A percentile compares a stretch with the other conserved stretches of the same genome.
phyloP scores from a whole-genome alignment of 73 alveolate species.

The Paramecium biaurelia region DNA sequence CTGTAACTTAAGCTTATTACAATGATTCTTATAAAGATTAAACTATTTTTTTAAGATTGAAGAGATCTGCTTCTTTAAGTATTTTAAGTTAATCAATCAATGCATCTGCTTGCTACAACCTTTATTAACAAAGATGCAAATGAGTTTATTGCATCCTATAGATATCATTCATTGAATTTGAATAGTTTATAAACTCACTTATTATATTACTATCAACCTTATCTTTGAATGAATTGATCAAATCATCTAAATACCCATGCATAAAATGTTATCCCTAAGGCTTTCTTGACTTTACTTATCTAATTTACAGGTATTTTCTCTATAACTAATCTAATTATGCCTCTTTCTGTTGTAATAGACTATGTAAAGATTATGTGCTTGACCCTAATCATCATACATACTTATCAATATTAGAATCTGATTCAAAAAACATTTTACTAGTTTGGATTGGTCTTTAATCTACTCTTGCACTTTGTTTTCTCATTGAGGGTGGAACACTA shows the following conservation, averaged over 20 bases:
- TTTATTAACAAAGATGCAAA: neutral
- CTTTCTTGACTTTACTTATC: neutral
- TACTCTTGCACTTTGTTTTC: conserved; percentile 16
- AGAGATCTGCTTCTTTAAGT: neutral
- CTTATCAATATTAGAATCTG: conserved; percentile 25
- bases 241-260: conserved; percentile 5
- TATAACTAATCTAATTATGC: neutral
- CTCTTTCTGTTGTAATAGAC: conserved; percentile 3
- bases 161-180: conserved; percentile 13
- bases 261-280: conserved; percentile 37
- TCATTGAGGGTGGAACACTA: conserved; percentile 38
- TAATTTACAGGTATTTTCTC: conserved; percentile 18
- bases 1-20: conserved; percentile 25
- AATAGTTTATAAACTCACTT: neutral
- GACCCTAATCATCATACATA: neutral
- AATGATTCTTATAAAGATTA: conserved; percentile 37
- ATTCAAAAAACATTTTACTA: neutral
- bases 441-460: neutral
- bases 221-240: neutral
- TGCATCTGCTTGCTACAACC: neutral
- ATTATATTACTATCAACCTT: neutral
- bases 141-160: conserved; percentile 30
- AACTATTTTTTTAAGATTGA: neutral
- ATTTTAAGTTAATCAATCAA: neutral
- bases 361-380: conserved; percentile 26